Base-by-base conservation (phyloP, 331 rosid genomes). In the Stylosanthes scabra region DNA sequence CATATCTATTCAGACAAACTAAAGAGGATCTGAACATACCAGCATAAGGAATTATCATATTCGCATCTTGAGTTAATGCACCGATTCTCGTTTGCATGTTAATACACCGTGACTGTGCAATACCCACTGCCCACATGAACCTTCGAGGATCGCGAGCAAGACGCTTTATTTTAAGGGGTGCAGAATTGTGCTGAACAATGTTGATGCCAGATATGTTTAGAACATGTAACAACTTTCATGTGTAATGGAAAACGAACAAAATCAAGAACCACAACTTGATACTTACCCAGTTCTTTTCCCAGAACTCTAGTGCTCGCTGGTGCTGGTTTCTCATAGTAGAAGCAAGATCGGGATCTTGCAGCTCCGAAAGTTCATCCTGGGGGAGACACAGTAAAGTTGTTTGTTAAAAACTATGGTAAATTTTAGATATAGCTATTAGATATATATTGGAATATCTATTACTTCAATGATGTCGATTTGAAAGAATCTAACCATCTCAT, bases 1-100 rank as follows among this genome's bases (percentile, higher is more conserved):
- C 31, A 63, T 25, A 72, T 68, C 71, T 51, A 56, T 56, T 11
- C 57, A 37, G 51, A 66, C 71, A 14, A 79, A 14, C 59, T 41
- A 70, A 68, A 45, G 63, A 11, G 56, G 41, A 71, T 27, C 58
- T 60, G 50, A 80, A 67, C 81, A 71, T 77, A 91, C 99, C 99
- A 50, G 97, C 97, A 71, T 91, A 90, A 59, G 97, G 99, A 77
- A 91, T 42, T 70, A 94, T 87, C 97, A 90, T 89, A 83, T 91
- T 88, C 65, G 96, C 82, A 60, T 90, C 84, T 84, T 94, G 97
- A 71, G 78, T 82, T 20, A 94, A 86, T 57, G 99, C 87, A 44
- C 97, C 96, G 44, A 91, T 76, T 83, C 97, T 89, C 79, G 82
- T 75, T 77, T 87, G 84, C 92, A 87, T 83, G 85, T 84, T 91